A percentile compares a stretch with the other conserved stretches of the same genome.
These are phyloP conservation scores for Phialemoniopsis sp. DNA, from an alignment of 2,329 filamentous ascomycete species.

Conservation along the genomic window DNA sequence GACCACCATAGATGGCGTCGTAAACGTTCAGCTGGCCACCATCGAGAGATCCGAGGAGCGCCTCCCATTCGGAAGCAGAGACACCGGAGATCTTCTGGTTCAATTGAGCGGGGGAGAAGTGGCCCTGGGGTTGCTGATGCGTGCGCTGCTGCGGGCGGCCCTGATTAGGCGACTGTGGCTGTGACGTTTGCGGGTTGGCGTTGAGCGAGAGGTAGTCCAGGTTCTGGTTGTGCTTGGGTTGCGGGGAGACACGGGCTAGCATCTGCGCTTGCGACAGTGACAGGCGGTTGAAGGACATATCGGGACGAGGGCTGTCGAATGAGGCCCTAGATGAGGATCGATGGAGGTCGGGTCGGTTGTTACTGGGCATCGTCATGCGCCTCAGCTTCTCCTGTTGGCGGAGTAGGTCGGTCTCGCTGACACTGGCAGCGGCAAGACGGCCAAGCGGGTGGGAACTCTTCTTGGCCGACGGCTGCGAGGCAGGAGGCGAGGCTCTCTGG, in stretches of 20 bases:
- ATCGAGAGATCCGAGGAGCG: slow-evolving; percentile 74
- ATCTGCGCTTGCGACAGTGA: slow-evolving; percentile 38
- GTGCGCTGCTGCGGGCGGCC: slow-evolving; percentile 30
- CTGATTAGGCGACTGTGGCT: slow-evolving; percentile 43
- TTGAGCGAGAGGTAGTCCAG: slow-evolving; percentile 56
- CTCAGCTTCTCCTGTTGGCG: slow-evolving; percentile 54
- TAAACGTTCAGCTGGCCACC: slow-evolving; percentile 80
- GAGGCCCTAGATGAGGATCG: slow-evolving; percentile 40
- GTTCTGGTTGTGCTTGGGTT: slow-evolving; percentile 34
- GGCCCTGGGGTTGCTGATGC: slow-evolving; percentile 19
- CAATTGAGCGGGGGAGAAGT: slow-evolving; percentile 28
- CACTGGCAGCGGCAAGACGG: slow-evolving; percentile 34
- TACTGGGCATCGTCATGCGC: slow-evolving; percentile 49
- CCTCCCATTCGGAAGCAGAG: slow-evolving; percentile 75
- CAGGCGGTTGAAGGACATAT: slow-evolving; percentile 39
- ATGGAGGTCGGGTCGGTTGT: slow-evolving; percentile 28
- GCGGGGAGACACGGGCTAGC: slow-evolving; percentile 28
- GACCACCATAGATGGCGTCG: slow-evolving; percentile 73
- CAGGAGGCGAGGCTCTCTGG: slow-evolving; percentile 24
- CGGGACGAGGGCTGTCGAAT: slow-evolving; percentile 37
- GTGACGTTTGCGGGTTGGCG: slow-evolving; percentile 12
- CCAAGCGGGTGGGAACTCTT: slow-evolving; percentile 33
- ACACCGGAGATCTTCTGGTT: slow-evolving; percentile 39
- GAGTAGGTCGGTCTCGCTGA: slow-evolving; percentile 50
- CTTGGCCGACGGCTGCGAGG: slow-evolving; percentile 22